Evolutionary conservation across 2,329 filamentous ascomycete species (phyloP).

Genomic region (Geosmithia flava): DNA sequence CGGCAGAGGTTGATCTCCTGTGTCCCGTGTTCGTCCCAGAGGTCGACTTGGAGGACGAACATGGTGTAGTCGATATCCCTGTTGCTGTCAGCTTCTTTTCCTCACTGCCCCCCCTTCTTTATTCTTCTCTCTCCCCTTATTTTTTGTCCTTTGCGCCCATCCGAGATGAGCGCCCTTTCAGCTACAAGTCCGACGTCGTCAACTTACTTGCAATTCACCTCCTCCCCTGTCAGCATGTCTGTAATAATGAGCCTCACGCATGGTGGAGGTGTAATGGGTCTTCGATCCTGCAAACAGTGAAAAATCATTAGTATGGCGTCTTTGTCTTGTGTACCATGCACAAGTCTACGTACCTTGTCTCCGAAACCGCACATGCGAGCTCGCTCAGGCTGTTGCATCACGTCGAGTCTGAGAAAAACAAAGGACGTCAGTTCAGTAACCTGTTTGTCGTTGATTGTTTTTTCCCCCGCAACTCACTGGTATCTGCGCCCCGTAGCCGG

Average conservation of each 20-base stretch:
- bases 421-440: slow-evolving; percentile 8
- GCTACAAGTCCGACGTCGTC: too few relatives aligned
- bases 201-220: slow-evolving; percentile 71
- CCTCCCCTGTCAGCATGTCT: slow-evolving; percentile 62
- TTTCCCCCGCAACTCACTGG: neutral
- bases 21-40: slow-evolving; percentile 53
- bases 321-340: neutral
- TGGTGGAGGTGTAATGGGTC: slow-evolving; percentile 90
- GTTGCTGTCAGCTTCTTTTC: neutral
- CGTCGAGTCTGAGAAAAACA: slow-evolving; percentile 43
- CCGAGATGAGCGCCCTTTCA: too few relatives aligned
- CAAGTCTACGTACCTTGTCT: slow-evolving; percentile 61
- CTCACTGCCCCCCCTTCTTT: neutral
- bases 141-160: too few relatives aligned
- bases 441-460: too few relatives aligned
- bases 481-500: neutral
- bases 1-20: slow-evolving; percentile 57
- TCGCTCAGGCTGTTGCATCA: slow-evolving; percentile 82
- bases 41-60: slow-evolving; percentile 51
- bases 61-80: slow-evolving; percentile 18
- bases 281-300: slow-evolving; percentile 54
- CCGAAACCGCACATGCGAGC: slow-evolving; percentile 98
- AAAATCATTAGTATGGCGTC: neutral
- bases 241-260: slow-evolving; percentile 76
- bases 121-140: too few relatives aligned